Base-by-base conservation (phyloP, 805 yeast genomes). In the Metschnikowia orientalis region DNA sequence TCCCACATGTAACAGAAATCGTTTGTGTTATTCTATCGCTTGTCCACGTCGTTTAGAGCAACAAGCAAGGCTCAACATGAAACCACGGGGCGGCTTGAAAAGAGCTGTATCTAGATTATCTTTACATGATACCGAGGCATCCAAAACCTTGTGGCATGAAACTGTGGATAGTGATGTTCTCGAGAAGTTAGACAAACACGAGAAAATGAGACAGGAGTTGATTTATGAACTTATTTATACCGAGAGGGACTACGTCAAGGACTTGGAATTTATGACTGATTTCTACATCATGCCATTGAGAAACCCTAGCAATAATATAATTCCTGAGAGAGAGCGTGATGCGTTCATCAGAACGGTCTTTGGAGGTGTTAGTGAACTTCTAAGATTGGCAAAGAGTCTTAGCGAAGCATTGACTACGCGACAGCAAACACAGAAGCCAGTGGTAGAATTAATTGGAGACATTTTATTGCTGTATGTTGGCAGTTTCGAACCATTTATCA, bases 1-100 rank as follows among this genome's bases (percentile, higher is more conserved):
- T 0, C 95, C 98, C 20, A 92, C 98, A 0, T 92, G 98, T 61
- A 80, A 95, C 4, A 69, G 94, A 32, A 94, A 86, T 50, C 69
- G 76, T 20, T 64, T 90, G 23, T 92, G 98, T 60, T 92, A 92
- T 59, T 84, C 95, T 26, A 89, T 92, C 47, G 94, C 96, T 8
- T 92, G 98, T 61, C 98, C 98, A 10, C 74, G 96, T 46, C 73
- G 97, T 42, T 66, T 92, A 30, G 97, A 90, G 59, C 97, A 92
- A 58, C 97, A 90, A 54, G 95, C 95, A 4, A 71, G 97, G 39
- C 71, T 86, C 32, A 88, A 89, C 48, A 71, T 86, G 77, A 85
- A 85, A 54, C 86, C 92, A 2, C 82, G 83, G 49, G 92, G 95
- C 26, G 94, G 90, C 1, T 67, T 90, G 47, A 73, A 78, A 39